Evolutionary conservation across 768 basidiomycete genomes (phyloP).

Genomic region (Coprinopsis cinerea): DNA sequence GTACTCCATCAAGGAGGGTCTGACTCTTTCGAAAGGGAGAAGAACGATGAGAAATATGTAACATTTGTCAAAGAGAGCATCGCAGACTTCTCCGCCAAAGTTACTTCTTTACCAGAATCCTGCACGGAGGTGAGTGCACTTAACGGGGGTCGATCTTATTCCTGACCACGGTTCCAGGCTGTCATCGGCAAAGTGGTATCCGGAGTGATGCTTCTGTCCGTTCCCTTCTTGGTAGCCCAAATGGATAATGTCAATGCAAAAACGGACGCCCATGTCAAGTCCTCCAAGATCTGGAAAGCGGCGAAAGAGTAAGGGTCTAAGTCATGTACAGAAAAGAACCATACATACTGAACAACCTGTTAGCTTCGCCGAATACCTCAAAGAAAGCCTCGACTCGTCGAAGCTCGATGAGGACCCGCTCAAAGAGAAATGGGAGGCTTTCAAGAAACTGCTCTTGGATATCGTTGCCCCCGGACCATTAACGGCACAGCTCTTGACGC

Average conservation of each 20-base stretch:
- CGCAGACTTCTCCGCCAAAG: not conserved
- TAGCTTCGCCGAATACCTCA: conserved; percentile 1
- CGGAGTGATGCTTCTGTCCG: not conserved
- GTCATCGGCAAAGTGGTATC: not conserved
- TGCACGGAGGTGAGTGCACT: not conserved
- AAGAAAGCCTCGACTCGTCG: not conserved
- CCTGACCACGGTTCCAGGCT: not conserved
- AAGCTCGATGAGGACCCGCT: not conserved
- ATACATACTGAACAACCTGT: not conserved
- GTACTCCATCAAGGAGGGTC: not conserved
- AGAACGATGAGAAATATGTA: not conserved
- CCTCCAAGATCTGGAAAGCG: not conserved
- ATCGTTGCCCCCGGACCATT: not conserved
- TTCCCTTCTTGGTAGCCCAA: not conserved
- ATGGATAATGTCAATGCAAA: not conserved
- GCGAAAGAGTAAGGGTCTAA: conserved; percentile 1
- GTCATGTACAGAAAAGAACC: not conserved
- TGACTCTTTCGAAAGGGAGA: not conserved
- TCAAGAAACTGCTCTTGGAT: not conserved
- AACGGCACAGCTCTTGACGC: conserved; percentile 13
- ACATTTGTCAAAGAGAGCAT: not conserved
- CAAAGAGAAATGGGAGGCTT: not conserved
- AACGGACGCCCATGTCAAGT: conserved; percentile 1
- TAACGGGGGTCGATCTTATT: not conserved
- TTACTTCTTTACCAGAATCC: not conserved